These are phyloP conservation scores for Lichtheimia ornata DNA, from an alignment of 371 early-diverging fungal species.

Conservation along the genomic window DNA sequence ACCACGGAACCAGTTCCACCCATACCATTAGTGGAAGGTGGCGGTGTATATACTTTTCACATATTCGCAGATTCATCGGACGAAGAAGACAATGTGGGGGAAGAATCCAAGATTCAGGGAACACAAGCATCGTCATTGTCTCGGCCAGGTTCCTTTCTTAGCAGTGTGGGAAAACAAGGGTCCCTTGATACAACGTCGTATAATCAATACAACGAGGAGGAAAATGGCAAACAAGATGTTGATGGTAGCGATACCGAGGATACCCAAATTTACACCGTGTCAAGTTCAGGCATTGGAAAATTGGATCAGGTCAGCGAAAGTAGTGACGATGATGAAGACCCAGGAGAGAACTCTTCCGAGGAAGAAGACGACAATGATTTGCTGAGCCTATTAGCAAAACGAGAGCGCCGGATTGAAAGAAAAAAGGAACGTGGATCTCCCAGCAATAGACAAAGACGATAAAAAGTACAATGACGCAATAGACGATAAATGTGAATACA, in stretches of 20 bases:
- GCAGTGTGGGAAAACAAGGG: no score
- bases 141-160: no score
- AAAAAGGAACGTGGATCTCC: background rate
- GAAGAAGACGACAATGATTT: conserved; percentile 9
- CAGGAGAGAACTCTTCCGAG: background rate
- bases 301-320: conserved; percentile 10
- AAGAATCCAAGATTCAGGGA: no score
- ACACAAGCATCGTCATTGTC: no score
- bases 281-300: conserved; percentile 8
- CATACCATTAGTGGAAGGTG: conserved; percentile 1
- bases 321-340: conserved; percentile 3
- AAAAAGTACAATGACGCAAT: no score
- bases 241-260: background rate
- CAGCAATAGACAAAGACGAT: no score
- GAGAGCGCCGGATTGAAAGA: conserved; percentile 12
- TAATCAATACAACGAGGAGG: background rate
- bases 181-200: background rate
- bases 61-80: conserved; percentile 4
- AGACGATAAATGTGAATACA: no score
- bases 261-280: no score
- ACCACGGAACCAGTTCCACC: conserved; percentile 1
- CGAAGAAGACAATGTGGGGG: background rate
- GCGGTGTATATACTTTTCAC: conserved; percentile 8
- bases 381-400: conserved; percentile 1
- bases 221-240: background rate